Conservation (phyloP, 177 flowering plant species). For the Tripterygium wilfordii region DNA sequence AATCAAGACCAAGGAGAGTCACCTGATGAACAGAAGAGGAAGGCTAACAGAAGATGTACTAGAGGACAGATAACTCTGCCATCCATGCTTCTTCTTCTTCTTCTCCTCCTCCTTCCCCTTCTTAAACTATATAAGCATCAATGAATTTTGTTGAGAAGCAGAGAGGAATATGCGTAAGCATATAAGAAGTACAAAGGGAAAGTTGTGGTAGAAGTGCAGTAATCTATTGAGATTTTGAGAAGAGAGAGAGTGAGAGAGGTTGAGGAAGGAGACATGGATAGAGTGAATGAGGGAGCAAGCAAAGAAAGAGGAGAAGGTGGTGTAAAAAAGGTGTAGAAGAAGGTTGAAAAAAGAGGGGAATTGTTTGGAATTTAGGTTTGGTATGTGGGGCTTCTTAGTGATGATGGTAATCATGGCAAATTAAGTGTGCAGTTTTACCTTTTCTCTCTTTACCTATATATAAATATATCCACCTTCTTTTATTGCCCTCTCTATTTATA, state of each 20-base stretch:
- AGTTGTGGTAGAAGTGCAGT: no score
- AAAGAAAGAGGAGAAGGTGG: slow-evolving; percentile 15
- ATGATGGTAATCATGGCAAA: slow-evolving; percentile 31
- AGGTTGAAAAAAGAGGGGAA: slow-evolving; percentile 12
- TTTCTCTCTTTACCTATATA: slow-evolving; percentile 3
- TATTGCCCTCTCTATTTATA: neutral
- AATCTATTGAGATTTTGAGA: no score
- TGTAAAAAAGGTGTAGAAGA: slow-evolving; percentile 2
- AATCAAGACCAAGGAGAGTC: slow-evolving; percentile 8
- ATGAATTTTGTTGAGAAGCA: slow-evolving; percentile 3
- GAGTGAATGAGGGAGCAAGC: slow-evolving; percentile 11
- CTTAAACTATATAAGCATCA: slow-evolving; percentile 10
- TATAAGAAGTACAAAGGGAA: slow-evolving; percentile 4
- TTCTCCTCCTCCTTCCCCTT: neutral
- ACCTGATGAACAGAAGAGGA: slow-evolving; percentile 35
- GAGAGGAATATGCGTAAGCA: slow-evolving; percentile 1
- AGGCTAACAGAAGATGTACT: slow-evolving; percentile 11
- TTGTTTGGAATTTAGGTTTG: slow-evolving; percentile 17
- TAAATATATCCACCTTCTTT: neutral
- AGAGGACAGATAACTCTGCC: slow-evolving; percentile 6
- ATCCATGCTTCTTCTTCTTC: slow-evolving; percentile 8
- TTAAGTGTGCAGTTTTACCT: slow-evolving; percentile 16
- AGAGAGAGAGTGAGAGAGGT: slow-evolving; percentile 9
- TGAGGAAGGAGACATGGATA: slow-evolving; percentile 4
- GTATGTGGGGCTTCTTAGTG: slow-evolving; percentile 24